Evolutionary conservation across 371 early-diverging fungal genomes (phyloP).

Genomic region (Syncephalis fuscata): DNA sequence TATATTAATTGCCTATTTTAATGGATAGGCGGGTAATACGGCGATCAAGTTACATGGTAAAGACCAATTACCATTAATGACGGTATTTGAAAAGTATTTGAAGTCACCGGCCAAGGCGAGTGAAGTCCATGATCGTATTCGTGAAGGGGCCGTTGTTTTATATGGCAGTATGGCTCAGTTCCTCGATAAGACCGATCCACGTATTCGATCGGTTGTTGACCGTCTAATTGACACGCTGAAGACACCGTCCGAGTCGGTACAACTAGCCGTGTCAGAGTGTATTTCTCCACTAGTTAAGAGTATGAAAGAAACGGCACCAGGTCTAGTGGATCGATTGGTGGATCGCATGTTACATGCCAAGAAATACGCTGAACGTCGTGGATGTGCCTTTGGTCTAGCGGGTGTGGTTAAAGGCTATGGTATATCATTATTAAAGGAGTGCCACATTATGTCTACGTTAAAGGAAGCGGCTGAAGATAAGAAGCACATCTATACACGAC

Average conservation of each 20-base stretch:
- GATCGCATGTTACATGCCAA: slow-evolving; percentile 46
- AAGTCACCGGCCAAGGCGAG: slow-evolving; percentile 32
- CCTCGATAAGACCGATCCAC: slow-evolving; percentile 48
- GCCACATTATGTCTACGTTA: slow-evolving; percentile 58
- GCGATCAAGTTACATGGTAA: slow-evolving; percentile 3
- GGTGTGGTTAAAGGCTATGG: slow-evolving; percentile 90
- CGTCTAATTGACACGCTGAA: slow-evolving; percentile 75
- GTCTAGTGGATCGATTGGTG: slow-evolving; percentile 44
- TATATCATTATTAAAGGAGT: slow-evolving; percentile 70
- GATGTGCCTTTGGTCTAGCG: slow-evolving; percentile 94
- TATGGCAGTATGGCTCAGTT: slow-evolving; percentile 84
- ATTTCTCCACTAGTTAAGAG: slow-evolving; percentile 80
- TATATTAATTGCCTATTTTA: slow-evolving; percentile 49
- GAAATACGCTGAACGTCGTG: slow-evolving; percentile 81
- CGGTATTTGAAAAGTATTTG: slow-evolving; percentile 62
- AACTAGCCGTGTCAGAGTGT: slow-evolving; percentile 85
- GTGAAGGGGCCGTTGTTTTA: slow-evolving; percentile 82
- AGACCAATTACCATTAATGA: slow-evolving; percentile 22
- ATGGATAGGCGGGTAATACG: slow-evolving; percentile 51
- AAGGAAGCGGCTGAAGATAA: slow-evolving; percentile 71
- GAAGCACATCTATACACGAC: slow-evolving; percentile 50
- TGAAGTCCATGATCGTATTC: slow-evolving; percentile 57
- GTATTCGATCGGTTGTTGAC: slow-evolving; percentile 63
- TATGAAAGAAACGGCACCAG: slow-evolving; percentile 38
- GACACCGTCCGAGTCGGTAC: slow-evolving; percentile 92